Evolutionary conservation across 1,284 basidiomycete species (phyloP), one percentile per base, ranked within the genome.

Genomic region (Tilletia setariae): DNA sequence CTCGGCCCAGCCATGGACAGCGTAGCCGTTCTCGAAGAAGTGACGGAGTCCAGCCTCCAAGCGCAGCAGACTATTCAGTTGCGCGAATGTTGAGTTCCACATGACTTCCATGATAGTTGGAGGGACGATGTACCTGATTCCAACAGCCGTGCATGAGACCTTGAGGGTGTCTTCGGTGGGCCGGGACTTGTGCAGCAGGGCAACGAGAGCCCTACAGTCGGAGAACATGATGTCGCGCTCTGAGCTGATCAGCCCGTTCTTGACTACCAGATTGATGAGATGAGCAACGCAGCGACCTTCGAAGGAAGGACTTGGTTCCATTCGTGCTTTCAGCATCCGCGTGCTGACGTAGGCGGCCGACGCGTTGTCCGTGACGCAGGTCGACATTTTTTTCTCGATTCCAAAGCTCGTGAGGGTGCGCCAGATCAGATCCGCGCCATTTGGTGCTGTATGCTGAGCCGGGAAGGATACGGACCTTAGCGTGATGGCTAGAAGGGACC

Each of bases 211-310:
- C n/a, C 21, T n/a, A 15, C 51, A 53, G 6, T 21, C n/a, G 3
- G 2, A 19, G 13, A 53, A n/a, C 23, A 53, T 53, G 23, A 25
- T 23, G 21, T 23, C 51, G 13, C 51, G 21, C n/a, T 28, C 51
- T 3, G 51, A 21, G 15, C 28, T 28, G 13, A 13, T 28, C 6
- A 53, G 51, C 7, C 51, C 51, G 28, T 53, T 19, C 21, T 53
- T 53, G 11, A 53, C 51, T 23, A 53, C 51, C 16, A 53, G 51
- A 23, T 53, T 53, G 51, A 53, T 53, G 13, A 53, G 23, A 13
- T 53, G 51, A 53, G 51, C 6, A 13, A 23, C 51, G 15, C 51
- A 25, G n/a, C 51, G 16, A 13, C 21, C 51, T 6, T 21, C 23
- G 7, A 53, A 28, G 11, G 28, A 23, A 3, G 51, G 21, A 6